Evolutionary conservation across 192 early-diverging fungal genomes (phyloP), one percentile per base, ranked within the genome.

Genomic region (Linnemannia elongata): DNA sequence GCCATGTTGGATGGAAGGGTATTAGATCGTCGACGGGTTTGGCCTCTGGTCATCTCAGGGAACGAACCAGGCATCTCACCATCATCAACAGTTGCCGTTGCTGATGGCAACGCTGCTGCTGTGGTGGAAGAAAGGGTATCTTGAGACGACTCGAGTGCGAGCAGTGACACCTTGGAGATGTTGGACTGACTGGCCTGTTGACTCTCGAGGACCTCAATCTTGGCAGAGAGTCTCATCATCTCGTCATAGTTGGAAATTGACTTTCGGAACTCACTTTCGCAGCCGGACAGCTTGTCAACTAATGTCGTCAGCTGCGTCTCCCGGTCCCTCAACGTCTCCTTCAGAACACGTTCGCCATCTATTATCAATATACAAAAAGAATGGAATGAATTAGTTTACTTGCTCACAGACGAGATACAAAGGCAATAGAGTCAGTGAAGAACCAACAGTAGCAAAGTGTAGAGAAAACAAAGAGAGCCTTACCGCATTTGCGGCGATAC

Each of bases 401-500:
- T 33, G 60, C 13, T 8, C 4, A 66, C 13, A 15, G 10, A 33
- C n/a, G 60, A 66, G 27, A 30, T 39, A 63, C 1, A 76, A 55
- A 55, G n/a, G 39, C 18, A 10, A 20, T 30, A 8, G 20, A 18
- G n/a, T 35, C 13, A 10, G 10, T 24, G n/a, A 45, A 42, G 22
- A 2, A 6, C 47, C 13, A 76, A 24, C 18, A 76, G 7, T 39
- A 22, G 6, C 18, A 9, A 42, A 68, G 35, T n/a, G 47, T 35
- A 8, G 12, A 33, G 22, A 78, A 3, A 44, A 47, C 15, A 38
- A 76, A 68, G 18, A 24, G 18, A 54, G 36, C 39, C 76, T 6
- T 84, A 84, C 82, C 82, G 38, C 83, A 85, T 69, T 85, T 85
- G 68, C 77, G 83, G 12, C 83, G 83, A 8, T 85, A 85, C 30